Conservation (phyloP, 116 monocot genomes). For the Phalaenopsis hybrid region DNA sequence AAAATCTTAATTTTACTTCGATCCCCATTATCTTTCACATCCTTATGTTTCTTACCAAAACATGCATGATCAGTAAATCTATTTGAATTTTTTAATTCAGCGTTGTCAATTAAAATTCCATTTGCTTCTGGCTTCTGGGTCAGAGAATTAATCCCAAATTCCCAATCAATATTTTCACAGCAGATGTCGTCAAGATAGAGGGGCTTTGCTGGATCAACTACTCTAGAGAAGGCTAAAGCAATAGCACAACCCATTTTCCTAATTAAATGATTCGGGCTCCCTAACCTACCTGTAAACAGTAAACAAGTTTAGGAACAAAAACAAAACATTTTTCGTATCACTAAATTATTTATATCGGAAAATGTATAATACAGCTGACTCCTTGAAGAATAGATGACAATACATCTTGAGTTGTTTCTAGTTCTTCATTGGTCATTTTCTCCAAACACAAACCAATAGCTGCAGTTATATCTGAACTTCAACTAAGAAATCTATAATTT, state of each 20-base stretch:
- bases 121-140: conserved; percentile 18
- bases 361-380: conserved; percentile 80
- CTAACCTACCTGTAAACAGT: conserved; percentile 70
- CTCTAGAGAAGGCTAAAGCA: conserved; percentile 86
- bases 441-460: conserved; percentile 78
- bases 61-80: conserved; percentile 11
- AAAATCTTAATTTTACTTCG: conserved; percentile 13
- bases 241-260: conserved; percentile 84
- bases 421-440: conserved; percentile 73
- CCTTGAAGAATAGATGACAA: conserved; percentile 89
- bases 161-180: conserved; percentile 84
- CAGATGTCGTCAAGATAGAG: conserved; percentile 85
- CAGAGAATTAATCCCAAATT: conserved; percentile 55
- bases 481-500: conserved; percentile 24
- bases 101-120: not conserved
- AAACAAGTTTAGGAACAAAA: conserved; percentile 14
- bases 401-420: conserved; percentile 70
- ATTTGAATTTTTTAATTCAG: conserved; percentile 9
- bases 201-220: conserved; percentile 87
- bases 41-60: conserved; percentile 18
- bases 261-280: conserved; percentile 77
- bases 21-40: conserved; percentile 9
- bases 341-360: conserved; percentile 5
- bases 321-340: not conserved
- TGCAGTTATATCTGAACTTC: conserved; percentile 74